Conservation (phyloP, 2,329 filamentous ascomycete genomes). For the Catunica adiposa region DNA sequence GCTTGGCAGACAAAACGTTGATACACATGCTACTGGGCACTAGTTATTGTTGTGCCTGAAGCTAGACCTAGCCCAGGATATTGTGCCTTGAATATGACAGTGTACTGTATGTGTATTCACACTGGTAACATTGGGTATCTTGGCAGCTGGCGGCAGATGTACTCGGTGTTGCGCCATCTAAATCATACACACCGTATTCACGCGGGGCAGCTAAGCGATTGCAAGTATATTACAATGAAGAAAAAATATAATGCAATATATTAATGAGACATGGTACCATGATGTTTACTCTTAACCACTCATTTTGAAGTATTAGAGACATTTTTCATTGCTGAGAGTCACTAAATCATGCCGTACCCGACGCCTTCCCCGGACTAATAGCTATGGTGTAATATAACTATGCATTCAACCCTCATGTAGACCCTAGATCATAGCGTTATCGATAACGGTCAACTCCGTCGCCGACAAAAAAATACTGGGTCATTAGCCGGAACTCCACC, state of each 20-base stretch:
- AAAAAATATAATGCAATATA: too few relatives aligned
- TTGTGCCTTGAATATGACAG: neutral
- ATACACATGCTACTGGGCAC: neutral
- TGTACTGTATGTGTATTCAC: neutral
- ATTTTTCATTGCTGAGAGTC: neutral
- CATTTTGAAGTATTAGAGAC: neutral
- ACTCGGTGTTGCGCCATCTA: neutral
- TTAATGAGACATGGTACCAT: too few relatives aligned
- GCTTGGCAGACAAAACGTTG: neutral
- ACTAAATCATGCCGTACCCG: neutral
- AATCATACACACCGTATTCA: neutral
- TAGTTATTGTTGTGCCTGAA: neutral
- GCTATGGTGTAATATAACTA: neutral
- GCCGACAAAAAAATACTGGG: neutral
- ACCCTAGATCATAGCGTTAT: slow-evolving; percentile 9
- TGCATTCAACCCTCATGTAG: neutral
- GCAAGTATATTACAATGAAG: too few relatives aligned
- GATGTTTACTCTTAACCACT: too few relatives aligned
- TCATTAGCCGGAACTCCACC: neutral
- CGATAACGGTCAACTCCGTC: slow-evolving; percentile 6
- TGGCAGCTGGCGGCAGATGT: neutral
- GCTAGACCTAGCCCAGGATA: neutral
- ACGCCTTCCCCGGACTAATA: neutral
- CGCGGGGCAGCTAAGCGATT: neutral
- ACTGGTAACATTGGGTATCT: neutral